Evolutionary conservation across 2,329 filamentous ascomycete genomes (phyloP).

Genomic region (Exophiala sp.): DNA sequence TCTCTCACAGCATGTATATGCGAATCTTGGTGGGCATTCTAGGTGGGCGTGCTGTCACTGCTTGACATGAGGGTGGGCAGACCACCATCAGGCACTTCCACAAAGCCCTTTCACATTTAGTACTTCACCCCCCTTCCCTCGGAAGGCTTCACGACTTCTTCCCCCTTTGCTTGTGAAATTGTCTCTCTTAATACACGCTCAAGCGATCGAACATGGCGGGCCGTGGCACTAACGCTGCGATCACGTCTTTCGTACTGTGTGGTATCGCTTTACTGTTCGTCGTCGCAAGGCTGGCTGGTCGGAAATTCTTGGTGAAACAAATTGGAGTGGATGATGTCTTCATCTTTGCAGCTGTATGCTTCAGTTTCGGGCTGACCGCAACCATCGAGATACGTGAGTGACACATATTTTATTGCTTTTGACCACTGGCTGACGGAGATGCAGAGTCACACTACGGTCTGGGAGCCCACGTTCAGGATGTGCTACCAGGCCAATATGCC

Average conservation of each 20-base stretch:
- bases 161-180: too few species aligned
- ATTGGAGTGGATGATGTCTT: not conserved
- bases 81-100: too few species aligned
- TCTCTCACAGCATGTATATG: too few species aligned
- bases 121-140: too few species aligned
- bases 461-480: not conserved
- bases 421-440: not conserved
- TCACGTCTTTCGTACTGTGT: not conserved
- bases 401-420: not conserved
- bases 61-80: too few species aligned
- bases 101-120: too few species aligned
- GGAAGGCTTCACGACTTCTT: too few species aligned
- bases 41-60: too few species aligned
- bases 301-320: not conserved
- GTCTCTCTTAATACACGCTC: too few species aligned
- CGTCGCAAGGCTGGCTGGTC: not conserved
- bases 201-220: too few species aligned
- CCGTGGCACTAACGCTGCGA: not conserved
- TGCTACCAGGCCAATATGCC: not conserved
- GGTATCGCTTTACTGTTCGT: not conserved
- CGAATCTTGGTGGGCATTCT: too few species aligned
- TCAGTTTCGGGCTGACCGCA: not conserved
- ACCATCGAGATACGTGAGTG: not conserved
- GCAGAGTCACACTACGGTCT: not conserved
- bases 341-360: not conserved